Evolutionary conservation across 2,329 filamentous ascomycete genomes (phyloP).

Genomic region (Xylariales sp.): DNA sequence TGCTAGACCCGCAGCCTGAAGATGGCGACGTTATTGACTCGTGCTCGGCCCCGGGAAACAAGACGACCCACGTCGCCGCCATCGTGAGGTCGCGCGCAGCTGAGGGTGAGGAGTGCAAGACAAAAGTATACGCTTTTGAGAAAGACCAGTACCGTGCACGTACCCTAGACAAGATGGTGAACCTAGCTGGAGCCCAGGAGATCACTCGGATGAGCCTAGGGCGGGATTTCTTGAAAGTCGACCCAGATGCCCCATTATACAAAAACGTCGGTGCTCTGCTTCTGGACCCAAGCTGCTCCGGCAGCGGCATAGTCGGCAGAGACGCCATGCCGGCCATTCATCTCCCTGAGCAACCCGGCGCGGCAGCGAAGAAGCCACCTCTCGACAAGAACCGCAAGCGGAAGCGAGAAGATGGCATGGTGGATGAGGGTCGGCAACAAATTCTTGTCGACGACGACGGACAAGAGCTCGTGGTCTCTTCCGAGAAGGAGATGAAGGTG

Average conservation of each 20-base stretch:
- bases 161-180: slow-evolving; percentile 87
- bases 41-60: slow-evolving; percentile 95
- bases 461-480: slow-evolving; percentile 61
- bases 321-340: slow-evolving; percentile 79
- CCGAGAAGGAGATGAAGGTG: slow-evolving; percentile 59
- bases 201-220: slow-evolving; percentile 76
- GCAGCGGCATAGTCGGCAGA: slow-evolving; percentile 91
- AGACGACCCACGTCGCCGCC: slow-evolving; percentile 92
- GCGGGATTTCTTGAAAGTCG: slow-evolving; percentile 83
- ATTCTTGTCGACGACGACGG: slow-evolving; percentile 68
- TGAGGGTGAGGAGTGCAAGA: slow-evolving; percentile 48
- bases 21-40: slow-evolving; percentile 89
- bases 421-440: slow-evolving; percentile 17
- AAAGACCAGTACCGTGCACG: slow-evolving; percentile 77
- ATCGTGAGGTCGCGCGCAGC: slow-evolving; percentile 66
- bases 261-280: slow-evolving; percentile 81
- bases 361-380: slow-evolving; percentile 54
- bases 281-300: slow-evolving; percentile 94
- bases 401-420: slow-evolving; percentile 55
- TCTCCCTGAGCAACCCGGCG: slow-evolving; percentile 59
- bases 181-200: slow-evolving; percentile 75
- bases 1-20: slow-evolving; percentile 75
- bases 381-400: slow-evolving; percentile 56
- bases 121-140: slow-evolving; percentile 81
- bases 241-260: slow-evolving; percentile 72